Percentiles rank a stretch among this genome's conserved stretches.
Evolutionary conservation across 1,284 basidiomycete species (phyloP).

Genomic region (Sutorius eximius): DNA sequence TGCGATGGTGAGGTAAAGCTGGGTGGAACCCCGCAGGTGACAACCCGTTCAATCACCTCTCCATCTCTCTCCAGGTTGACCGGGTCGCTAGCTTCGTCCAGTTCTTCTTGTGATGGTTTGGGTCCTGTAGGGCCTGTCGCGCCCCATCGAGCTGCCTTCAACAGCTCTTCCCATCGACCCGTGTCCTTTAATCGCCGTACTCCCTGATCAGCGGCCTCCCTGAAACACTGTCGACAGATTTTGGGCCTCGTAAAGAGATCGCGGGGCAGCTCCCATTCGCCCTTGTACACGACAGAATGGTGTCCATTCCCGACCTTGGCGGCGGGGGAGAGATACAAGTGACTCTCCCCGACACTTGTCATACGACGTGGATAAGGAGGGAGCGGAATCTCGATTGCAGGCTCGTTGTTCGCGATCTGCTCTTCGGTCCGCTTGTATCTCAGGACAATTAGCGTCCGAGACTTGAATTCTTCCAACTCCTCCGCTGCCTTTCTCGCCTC

Average conservation of each 20-base stretch:
- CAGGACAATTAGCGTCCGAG: conserved; percentile 20
- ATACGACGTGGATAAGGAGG: conserved; percentile 16
- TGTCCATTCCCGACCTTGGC: conserved; percentile 37
- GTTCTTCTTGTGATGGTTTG: background rate
- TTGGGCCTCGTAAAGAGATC: conserved; percentile 28
- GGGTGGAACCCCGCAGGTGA: conserved; percentile 9
- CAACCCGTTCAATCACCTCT: conserved; percentile 23
- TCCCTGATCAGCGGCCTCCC: conserved; percentile 23
- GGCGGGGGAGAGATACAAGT: conserved; percentile 41
- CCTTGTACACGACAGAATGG: conserved; percentile 43
- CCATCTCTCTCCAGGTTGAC: conserved; percentile 1
- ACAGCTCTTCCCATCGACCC: conserved; percentile 21
- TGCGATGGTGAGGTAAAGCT: background rate
- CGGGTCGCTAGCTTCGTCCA: conserved; percentile 1
- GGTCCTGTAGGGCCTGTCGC: conserved; percentile 1
- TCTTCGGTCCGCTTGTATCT: conserved; percentile 17
- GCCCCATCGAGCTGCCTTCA: conserved; percentile 7
- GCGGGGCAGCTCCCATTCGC: conserved; percentile 45
- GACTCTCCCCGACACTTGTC: conserved; percentile 34
- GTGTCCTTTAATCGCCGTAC: conserved; percentile 22
- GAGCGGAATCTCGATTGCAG: conserved; percentile 22
- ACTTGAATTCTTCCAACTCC: conserved; percentile 12
- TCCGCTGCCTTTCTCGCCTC: conserved; percentile 4
- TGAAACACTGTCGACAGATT: conserved; percentile 21
- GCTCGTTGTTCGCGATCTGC: conserved; percentile 20